Evolutionary conservation across 1,284 basidiomycete genomes (phyloP).

Genomic region (Chondrostereum purpureum): DNA sequence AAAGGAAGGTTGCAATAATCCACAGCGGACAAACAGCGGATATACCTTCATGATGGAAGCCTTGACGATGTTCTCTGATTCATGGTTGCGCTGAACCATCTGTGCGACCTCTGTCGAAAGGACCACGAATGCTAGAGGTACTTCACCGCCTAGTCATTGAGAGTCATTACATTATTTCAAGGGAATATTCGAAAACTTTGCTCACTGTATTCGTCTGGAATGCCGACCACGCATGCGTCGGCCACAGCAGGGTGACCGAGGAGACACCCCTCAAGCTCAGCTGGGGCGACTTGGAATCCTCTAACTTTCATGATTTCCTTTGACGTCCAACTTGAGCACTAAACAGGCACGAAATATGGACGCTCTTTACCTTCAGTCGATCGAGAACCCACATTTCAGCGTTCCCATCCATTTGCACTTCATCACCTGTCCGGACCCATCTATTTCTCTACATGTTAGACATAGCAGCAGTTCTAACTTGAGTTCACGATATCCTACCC

Average conservation of each 20-base stretch:
- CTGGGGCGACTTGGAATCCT: conserved; percentile 44
- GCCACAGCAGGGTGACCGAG: conserved; percentile 48
- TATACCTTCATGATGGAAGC: conserved; percentile 41
- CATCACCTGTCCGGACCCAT: conserved; percentile 50
- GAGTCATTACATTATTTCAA: background rate
- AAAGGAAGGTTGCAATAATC: background rate
- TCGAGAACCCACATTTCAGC: conserved; percentile 46
- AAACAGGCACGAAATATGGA: background rate
- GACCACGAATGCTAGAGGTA: conserved; percentile 54
- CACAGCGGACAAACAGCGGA: conserved; percentile 1
- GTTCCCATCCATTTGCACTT: conserved; percentile 35
- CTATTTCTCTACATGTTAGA: no score
- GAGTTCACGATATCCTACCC: no score
- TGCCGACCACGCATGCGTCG: conserved; percentile 57
- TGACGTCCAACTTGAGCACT: background rate
- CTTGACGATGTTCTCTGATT: conserved; percentile 26
- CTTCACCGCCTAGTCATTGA: conserved; percentile 38
- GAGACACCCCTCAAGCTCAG: conserved; percentile 54
- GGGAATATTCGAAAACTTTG: background rate
- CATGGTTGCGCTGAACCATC: conserved; percentile 24
- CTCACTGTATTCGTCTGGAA: conserved; percentile 49
- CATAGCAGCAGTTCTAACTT: no score
- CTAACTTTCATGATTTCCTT: conserved; percentile 34
- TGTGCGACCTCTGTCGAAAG: conserved; percentile 33
- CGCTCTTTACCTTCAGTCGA: conserved; percentile 39